Evolutionary conservation across 139 green algal species (phyloP).

Genomic region (Picochlorum sp.): DNA sequence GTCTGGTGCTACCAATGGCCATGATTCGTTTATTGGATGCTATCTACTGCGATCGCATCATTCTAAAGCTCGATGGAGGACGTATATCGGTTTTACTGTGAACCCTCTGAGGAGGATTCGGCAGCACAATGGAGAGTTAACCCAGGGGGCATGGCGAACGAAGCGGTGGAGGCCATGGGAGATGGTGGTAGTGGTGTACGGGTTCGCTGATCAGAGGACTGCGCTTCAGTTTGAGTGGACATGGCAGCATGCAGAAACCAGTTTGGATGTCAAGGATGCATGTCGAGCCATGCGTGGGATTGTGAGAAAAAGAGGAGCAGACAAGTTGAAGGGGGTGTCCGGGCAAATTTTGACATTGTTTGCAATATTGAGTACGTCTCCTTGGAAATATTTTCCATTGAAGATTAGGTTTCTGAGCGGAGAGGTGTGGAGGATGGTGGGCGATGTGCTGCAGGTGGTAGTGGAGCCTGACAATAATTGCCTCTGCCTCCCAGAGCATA

Average conservation of each 20-base stretch:
- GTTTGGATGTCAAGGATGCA: conserved; percentile 22
- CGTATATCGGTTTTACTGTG: conserved; percentile 72
- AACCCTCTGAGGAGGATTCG: conserved; percentile 75
- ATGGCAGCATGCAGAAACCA: conserved; percentile 81
- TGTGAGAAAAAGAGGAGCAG: conserved; percentile 26
- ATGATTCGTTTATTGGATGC: conserved; percentile 34
- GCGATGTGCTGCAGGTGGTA: conserved; percentile 7
- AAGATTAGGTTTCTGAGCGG: conserved; percentile 62
- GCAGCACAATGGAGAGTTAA: conserved; percentile 90
- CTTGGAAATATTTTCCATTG: conserved; percentile 75
- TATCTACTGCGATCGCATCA: conserved; percentile 37
- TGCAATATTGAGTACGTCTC: conserved; percentile 62
- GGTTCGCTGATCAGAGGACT: conserved; percentile 68
- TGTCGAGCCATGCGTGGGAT: conserved; percentile 23
- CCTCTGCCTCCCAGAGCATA: conserved; percentile 30
- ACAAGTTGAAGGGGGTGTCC: conserved; percentile 34
- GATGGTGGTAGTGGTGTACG: conserved; percentile 87
- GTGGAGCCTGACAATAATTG: no score
- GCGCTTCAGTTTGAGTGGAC: conserved; percentile 97
- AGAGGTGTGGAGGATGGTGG: conserved; percentile 19
- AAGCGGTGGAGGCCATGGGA: conserved; percentile 77
- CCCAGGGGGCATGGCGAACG: conserved; percentile 60
- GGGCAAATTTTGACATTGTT: conserved; percentile 72
- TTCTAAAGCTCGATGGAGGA: conserved; percentile 4
- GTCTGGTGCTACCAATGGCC: neutral